Evolutionary conservation across 108 stramenopile species (phyloP), one percentile per base, ranked within the genome.

Genomic region (Pseudonitzschia delicatissima): DNA sequence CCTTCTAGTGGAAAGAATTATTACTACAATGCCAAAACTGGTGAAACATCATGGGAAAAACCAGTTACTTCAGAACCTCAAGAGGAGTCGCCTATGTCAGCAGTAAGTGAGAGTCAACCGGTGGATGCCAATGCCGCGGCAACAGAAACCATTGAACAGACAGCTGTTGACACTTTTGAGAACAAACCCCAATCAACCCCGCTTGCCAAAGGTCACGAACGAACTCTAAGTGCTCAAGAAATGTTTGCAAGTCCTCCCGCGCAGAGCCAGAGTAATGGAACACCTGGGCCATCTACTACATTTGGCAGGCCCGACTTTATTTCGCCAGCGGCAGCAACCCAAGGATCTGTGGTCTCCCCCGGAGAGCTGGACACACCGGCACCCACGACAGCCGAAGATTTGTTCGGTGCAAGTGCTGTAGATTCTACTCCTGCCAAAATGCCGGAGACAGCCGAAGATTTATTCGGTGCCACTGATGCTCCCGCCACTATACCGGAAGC

Each of bases 41-140:
- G 92, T 4, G 92, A 94, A 68, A 85, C 92, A 17, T 67, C 86
- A 17, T 92, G 92, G 88, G 76, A 93, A 47, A 77, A 84, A 48
- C 93, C 91, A 18, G 51, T 25, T 7, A 23, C 11, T 51, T 18
- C 23, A 15, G 47, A 1, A 9, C 2, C 48, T 4, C 3, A 18
- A 23, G 44, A 35, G 37, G 35, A 31, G 35, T 32, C 52, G 32
- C 21, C 42, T 44, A 0, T 33, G 5, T 9, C 28, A 1, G 4
- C 21, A 25, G 26, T 20, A 3, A 23, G 23, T 47, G 57, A 39
- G 29, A 35, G 17, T 1, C 13, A 1, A 33, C 18, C 32, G 40
- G 40, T 37, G 20, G 18, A 27, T 13, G 40, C 0, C 40, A 42
- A 62, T 2, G 29, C 0, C 1, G 6, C 27, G 31, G 68, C 44